Evolutionary conservation across 441 rosid species (phyloP), one percentile per base, ranked within the genome.

Genomic region (Eugenia klotzschiana): DNA sequence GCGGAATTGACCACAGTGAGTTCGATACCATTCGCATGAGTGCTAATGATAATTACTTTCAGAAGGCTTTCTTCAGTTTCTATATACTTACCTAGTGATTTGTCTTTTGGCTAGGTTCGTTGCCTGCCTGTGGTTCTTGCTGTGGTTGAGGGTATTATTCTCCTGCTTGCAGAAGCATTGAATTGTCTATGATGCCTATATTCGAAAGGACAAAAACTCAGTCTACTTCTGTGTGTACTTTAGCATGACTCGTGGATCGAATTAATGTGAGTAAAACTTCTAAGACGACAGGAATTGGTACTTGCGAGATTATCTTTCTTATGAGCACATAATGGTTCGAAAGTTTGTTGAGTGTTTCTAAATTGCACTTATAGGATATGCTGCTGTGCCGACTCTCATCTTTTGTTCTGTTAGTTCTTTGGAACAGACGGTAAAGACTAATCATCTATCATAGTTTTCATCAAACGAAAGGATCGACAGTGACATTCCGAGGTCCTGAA

Each of bases 81-180:
- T 56, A 13, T 37, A 22, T 6, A 41, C 16, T 54, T 5, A 14
- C 64, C 60, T 22, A n/a, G 18, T 51, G 37, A 54, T 53, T 57
- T 85, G 58, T 72, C 52, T 22, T 16, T 82, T 56, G 84, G 82
- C 1, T 88, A 96, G 98, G 93, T 92, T 93, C 99, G 72, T 82
- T 96, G 20, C 99, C 98, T 41, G 99, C 99, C 43, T 94, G 99
- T 84, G 99, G 99, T 83, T 93, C 99, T 29, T 94, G 98, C 94
- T 94, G 99, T 51, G 84, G 84, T 33, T 64, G 77, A 64, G 77
- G 77, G 77, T 0, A 33, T 8, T 20, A 33, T 33, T 9, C 25
- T 33, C 77, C n/a, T 64, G 46, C 43, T 0, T 64, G 18, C 23
- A 23, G 43, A 64, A 33, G 77, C 77, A 6, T 64, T 18, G 14